A percentile compares a stretch with the other conserved stretches of the same genome.
Evolutionary conservation across 305 asterid species (phyloP).

Genomic region (Rubia tinctorum): DNA sequence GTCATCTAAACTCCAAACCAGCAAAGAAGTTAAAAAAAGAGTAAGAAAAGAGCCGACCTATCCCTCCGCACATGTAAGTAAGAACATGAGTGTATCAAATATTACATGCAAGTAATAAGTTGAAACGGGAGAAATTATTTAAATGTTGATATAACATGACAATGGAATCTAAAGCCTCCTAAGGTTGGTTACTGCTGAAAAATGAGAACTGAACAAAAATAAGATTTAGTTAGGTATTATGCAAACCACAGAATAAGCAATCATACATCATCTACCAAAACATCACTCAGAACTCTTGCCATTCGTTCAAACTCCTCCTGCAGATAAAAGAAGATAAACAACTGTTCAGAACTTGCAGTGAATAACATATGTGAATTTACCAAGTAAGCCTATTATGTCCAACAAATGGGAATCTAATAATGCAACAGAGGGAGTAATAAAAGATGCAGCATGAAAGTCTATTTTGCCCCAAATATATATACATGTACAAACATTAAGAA

Average conservation of each 20-base stretch:
- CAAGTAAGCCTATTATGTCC: neutral
- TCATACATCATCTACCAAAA: constrained; percentile 16
- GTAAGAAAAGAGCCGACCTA: neutral
- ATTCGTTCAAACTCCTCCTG: constrained; percentile 13
- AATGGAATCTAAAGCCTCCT: neutral
- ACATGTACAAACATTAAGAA: neutral
- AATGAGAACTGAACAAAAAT: neutral
- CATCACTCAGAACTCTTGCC: constrained; percentile 10
- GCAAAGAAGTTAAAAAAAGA: neutral
- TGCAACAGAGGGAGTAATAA: neutral
- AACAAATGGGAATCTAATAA: neutral
- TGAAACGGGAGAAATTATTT: neutral
- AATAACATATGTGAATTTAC: neutral
- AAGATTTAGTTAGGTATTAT: neutral
- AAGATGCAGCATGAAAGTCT: neutral
- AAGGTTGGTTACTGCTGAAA: neutral
- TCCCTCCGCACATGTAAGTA: neutral
- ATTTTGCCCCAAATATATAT: neutral
- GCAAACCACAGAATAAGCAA: neutral
- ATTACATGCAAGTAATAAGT: neutral
- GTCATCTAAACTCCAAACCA: neutral
- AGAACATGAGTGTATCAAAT: neutral
- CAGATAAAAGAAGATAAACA: neutral
- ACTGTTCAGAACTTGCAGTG: neutral
- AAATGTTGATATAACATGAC: neutral